Percentiles rank a stretch among this genome's conserved stretches.
These are phyloP conservation scores for Tubosaeta sp. DNA, from an alignment of 768 basidiomycete genomes.

Conservation along the genomic window DNA sequence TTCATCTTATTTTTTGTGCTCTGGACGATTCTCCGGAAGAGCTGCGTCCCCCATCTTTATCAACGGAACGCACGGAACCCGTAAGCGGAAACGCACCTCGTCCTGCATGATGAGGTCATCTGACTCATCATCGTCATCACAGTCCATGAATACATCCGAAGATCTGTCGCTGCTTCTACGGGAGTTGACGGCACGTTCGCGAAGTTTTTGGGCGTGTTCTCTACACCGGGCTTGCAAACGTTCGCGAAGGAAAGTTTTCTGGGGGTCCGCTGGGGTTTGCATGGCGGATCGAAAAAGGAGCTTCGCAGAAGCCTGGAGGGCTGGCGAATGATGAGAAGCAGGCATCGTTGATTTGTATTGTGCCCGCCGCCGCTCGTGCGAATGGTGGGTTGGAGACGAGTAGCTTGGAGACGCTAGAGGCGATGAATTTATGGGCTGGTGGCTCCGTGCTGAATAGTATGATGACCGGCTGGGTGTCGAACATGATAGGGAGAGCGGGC, in stretches of 20 bases:
- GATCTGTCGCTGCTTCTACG: conserved; percentile 45
- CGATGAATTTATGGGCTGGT: conserved; percentile 44
- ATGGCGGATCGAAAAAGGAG: conserved; percentile 12
- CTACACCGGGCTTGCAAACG: conserved; percentile 59
- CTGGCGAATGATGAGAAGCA: conserved; percentile 19
- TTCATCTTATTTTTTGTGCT: conserved; percentile 46
- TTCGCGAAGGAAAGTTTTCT: conserved; percentile 54
- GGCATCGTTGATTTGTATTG: conserved; percentile 47
- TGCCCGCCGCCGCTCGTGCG: conserved; percentile 47
- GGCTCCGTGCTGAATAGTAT: conserved; percentile 25
- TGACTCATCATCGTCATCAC: conserved; percentile 54
- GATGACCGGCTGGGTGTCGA: conserved; percentile 37
- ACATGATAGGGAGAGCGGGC: conserved; percentile 26
- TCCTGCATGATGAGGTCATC: conserved; percentile 60
- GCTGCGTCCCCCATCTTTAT: conserved; percentile 34
- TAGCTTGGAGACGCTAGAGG: conserved; percentile 44
- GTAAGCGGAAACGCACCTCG: conserved; percentile 37
- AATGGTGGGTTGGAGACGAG: conserved; percentile 44
- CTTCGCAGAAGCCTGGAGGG: conserved; percentile 5
- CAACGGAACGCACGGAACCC: conserved; percentile 5
- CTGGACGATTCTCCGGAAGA: conserved; percentile 62
- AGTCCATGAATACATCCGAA: conserved; percentile 45
- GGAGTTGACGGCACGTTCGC: conserved; percentile 42
- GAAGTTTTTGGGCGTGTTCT: conserved; percentile 54
- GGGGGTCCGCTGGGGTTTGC: conserved; percentile 38